Percentiles rank a stretch among this genome's conserved stretches.
phyloP scores from a whole-genome alignment of 768 basidiomycete genomes.

The Boletus reticuloceps region DNA sequence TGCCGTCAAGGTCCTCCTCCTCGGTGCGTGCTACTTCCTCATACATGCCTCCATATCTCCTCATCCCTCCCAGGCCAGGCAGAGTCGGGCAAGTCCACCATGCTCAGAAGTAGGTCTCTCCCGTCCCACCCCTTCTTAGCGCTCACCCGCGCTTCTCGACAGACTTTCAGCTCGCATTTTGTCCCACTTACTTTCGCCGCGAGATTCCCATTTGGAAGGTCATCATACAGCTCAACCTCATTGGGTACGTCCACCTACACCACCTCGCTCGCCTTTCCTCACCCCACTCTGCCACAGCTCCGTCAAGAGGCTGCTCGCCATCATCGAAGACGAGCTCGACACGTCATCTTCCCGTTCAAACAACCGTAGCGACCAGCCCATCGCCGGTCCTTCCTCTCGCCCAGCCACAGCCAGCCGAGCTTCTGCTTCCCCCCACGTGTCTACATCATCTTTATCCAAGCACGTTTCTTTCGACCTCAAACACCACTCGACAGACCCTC shows the following conservation, averaged over 20 bases:
- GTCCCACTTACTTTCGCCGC: conserved; percentile 55
- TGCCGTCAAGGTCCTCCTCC: conserved; percentile 29
- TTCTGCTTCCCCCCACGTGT: background rate
- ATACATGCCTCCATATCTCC: accelerated
- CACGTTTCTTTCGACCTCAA: background rate
- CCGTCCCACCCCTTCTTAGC: background rate
- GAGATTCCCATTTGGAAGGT: conserved; percentile 61
- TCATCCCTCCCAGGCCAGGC: conserved; percentile 21
- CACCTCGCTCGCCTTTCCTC: background rate
- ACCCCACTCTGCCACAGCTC: conserved; percentile 37
- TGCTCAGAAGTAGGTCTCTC: conserved; percentile 26
- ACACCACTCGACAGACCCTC: conserved; percentile 8
- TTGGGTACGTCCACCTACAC: conserved; percentile 39
- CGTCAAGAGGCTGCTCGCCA: conserved; percentile 54
- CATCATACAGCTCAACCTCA: conserved; percentile 68
- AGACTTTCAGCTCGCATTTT: conserved; percentile 72
- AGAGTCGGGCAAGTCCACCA: conserved; percentile 32
- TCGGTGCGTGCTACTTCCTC: conserved; percentile 9
- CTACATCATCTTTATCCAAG: background rate
- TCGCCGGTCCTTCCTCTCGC: background rate
- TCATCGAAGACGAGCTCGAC: conserved; percentile 48
- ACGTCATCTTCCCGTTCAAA: background rate
- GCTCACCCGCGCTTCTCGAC: background rate
- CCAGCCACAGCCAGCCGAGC: background rate
- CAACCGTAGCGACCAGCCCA: background rate